A percentile compares a stretch with the other conserved stretches of the same genome.
phyloP scores from a whole-genome alignment of 805 yeast species.

The Suhomyces sp. region DNA sequence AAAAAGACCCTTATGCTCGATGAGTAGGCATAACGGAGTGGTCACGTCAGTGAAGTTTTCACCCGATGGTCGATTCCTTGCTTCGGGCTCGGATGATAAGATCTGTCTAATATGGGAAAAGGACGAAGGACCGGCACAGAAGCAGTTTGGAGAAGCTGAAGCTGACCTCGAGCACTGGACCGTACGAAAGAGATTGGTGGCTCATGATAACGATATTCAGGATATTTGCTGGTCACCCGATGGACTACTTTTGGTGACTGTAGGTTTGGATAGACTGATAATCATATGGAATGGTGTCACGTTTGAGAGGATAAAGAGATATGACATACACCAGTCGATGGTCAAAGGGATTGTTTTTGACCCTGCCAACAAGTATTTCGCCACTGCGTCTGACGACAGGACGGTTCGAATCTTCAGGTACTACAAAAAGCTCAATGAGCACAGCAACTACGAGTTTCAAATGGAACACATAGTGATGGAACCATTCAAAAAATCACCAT shows the following conservation, averaged over 20 bases:
- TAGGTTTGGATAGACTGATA: slow-evolving; percentile 89
- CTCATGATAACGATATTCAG: slow-evolving; percentile 96
- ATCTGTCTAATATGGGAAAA: slow-evolving; percentile 90
- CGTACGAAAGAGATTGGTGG: slow-evolving; percentile 85
- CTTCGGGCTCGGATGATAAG: slow-evolving; percentile 94
- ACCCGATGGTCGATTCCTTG: slow-evolving; percentile 86
- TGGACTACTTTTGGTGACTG: slow-evolving; percentile 83
- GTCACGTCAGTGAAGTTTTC: slow-evolving; percentile 92
- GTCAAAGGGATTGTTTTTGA: slow-evolving; percentile 97
- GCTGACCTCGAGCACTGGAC: slow-evolving; percentile 90
- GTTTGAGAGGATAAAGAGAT: slow-evolving; percentile 82
- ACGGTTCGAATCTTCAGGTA: slow-evolving; percentile 85
- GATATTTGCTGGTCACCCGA: slow-evolving; percentile 99
- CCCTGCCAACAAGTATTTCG: slow-evolving; percentile 97
- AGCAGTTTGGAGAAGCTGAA: slow-evolving; percentile 66
- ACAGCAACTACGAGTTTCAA: slow-evolving; percentile 71
- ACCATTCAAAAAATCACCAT: slow-evolving; percentile 86
- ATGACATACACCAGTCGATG: slow-evolving; percentile 90
- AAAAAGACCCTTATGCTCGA: slow-evolving; percentile 69
- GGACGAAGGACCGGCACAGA: slow-evolving; percentile 63
- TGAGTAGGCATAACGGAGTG: slow-evolving; percentile 96
- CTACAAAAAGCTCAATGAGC: slow-evolving; percentile 56
- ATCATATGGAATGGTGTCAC: slow-evolving; percentile 93
- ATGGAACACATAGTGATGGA: slow-evolving; percentile 79
- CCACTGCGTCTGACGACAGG: slow-evolving; percentile 95